Base-by-base conservation (phyloP, 208 protist species). In the Novymonas esmeraldas region DNA sequence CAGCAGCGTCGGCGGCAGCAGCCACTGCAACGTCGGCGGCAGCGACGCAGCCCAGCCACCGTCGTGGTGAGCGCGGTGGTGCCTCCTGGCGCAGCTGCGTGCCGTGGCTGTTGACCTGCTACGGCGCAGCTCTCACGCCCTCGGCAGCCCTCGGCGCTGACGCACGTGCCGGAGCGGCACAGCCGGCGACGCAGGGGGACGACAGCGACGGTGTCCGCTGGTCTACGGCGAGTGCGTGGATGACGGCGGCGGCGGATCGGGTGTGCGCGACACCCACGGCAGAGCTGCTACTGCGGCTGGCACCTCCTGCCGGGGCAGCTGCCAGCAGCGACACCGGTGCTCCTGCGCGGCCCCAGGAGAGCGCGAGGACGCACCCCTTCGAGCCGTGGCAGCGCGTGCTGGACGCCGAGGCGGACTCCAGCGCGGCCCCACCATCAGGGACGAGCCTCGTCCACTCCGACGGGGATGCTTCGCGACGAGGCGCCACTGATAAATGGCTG, bases 201-300 rank as follows among this genome's bases (percentile, higher is more conserved):
- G 22, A 33, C 13, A 20, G n/a, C 22, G 14, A 20, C 22, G 54
- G 13, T 46, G 54, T 6, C 11, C 28, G 16, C n/a, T 75, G 60
- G 69, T 33, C 69, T 22, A 6, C 55, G 6, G 69, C 61, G 0
- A 75, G 69, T 58, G 69, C 36, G 22, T 79, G 76, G 76, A 55
- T 72, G 60, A 73, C 76, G 20, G 18, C 64, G 41, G 76, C 76
- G 0, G 70, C 70, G 0, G 76, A 81, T 62, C 57, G 68, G 18
- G 64, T 81, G 22, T 81, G 76, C 49, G 70, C 76, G 29, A 62
- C 67, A 10, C 42, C 65, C 45, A 39, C 45, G 29, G 18, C 4
- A 3, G 61, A 74, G 28, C 28, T 79, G 16, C 72, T 78, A 22
- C 28, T 44, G 38, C n/a, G 33, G 14, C 24, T 48, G 28, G 16